Percentiles rank a stretch among this genome's conserved stretches.
Conservation (phyloP, 192 early-diverging fungal genomes). For the Mortierella hygrophila region DNA sequence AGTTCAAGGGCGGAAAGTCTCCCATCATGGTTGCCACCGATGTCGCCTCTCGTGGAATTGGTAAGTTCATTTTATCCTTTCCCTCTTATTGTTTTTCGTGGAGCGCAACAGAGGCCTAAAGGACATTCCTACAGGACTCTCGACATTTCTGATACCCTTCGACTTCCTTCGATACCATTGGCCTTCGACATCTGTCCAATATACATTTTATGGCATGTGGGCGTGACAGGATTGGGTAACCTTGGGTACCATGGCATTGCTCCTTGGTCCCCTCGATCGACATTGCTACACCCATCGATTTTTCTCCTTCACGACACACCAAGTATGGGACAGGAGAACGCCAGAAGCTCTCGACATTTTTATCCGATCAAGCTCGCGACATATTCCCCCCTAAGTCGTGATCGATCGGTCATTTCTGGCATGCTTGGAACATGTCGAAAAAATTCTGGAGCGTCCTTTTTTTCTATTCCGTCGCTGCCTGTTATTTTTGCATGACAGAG, state of each 20-base stretch:
- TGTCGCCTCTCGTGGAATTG: conserved; percentile 95
- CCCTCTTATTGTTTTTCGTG: conserved; percentile 17
- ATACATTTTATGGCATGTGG: too few relatives aligned
- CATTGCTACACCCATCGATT: too few relatives aligned
- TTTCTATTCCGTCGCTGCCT: conserved; percentile 15
- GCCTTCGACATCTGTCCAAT: too few relatives aligned
- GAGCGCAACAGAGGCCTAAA: neutral
- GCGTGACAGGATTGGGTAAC: too few relatives aligned
- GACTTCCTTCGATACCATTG: too few relatives aligned
- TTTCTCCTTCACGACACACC: too few relatives aligned
- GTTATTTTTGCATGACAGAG: conserved; percentile 9
- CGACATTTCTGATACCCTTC: neutral
- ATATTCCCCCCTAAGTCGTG: neutral
- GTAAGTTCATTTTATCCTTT: conserved; percentile 66
- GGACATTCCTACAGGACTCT: neutral
- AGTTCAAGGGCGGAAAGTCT: conserved; percentile 89
- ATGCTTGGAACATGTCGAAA: conserved; percentile 23
- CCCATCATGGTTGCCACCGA: conserved; percentile 99
- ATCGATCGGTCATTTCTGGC: neutral
- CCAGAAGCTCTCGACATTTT: neutral
- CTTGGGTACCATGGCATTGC: too few relatives aligned
- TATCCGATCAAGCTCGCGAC: neutral
- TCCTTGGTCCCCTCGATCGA: too few relatives aligned
- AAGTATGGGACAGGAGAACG: neutral
- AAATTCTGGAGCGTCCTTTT: conserved; percentile 18